Conservation (phyloP, 2,329 filamentous ascomycete genomes). For the Ophiostoma triangulosporum region DNA sequence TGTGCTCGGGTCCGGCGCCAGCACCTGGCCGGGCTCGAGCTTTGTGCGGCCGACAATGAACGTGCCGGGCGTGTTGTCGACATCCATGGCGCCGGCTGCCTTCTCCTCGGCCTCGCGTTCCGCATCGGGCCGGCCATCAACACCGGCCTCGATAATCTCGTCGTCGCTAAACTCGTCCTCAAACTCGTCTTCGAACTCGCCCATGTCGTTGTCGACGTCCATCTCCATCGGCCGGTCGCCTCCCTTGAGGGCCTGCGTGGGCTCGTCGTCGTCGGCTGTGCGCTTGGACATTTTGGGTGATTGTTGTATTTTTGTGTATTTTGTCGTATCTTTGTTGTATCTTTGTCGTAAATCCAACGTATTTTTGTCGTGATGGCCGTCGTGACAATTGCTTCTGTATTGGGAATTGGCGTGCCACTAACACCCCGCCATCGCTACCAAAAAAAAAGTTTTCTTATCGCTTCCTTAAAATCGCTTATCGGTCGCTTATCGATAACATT, state of each 20-base stretch:
- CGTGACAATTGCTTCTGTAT: no score
- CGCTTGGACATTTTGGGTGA: conserved; percentile 14
- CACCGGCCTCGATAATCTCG: conserved; percentile 86
- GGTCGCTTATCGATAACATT: conserved; percentile 2
- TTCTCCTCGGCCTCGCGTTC: conserved; percentile 85
- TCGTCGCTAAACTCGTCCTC: conserved; percentile 78
- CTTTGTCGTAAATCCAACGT: not conserved
- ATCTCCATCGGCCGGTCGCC: conserved; percentile 53
- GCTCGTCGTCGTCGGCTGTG: conserved; percentile 11
- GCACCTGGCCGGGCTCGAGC: conserved; percentile 77
- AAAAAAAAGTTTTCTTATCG: conserved; percentile 12
- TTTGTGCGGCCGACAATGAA: conserved; percentile 94
- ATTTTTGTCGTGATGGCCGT: no score
- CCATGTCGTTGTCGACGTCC: conserved; percentile 49
- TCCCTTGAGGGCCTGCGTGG: conserved; percentile 37
- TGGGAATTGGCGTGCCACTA: not conserved
- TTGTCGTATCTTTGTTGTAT: not conserved
- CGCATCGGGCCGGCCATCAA: conserved; percentile 82
- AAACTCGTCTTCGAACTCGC: conserved; percentile 91
- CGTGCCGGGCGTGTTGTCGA: conserved; percentile 63
- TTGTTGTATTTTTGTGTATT: not conserved
- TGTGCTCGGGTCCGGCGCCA: conserved; percentile 82
- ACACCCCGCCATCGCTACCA: not conserved
- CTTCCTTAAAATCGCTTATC: no score
- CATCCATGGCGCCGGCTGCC: conserved; percentile 65